Conservation (phyloP, 1,284 basidiomycete genomes). For the Singerocomus inundabilis region DNA sequence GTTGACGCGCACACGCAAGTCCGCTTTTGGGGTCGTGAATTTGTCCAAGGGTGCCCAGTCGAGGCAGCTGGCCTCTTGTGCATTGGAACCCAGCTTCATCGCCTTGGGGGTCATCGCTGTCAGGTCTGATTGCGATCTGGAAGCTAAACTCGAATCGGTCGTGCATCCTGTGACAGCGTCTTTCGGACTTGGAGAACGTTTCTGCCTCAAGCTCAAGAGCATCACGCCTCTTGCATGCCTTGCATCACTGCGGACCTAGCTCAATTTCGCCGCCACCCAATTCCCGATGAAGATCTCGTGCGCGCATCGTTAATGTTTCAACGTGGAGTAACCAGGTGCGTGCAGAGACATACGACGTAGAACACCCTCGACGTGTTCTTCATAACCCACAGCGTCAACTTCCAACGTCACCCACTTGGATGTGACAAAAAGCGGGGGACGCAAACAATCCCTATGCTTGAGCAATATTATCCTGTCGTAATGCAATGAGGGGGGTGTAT, state of each 20-base stretch:
- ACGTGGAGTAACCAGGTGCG: slow-evolving; percentile 1
- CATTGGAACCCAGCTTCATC: slow-evolving; percentile 6
- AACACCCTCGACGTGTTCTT: slow-evolving; percentile 25
- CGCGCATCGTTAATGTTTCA: slow-evolving; percentile 16
- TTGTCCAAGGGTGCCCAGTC: not conserved
- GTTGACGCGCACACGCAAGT: not conserved
- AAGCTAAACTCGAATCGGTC: slow-evolving; percentile 1
- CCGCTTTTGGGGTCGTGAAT: slow-evolving; percentile 6
- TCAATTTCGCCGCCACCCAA: slow-evolving; percentile 16
- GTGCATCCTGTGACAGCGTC: slow-evolving; percentile 20
- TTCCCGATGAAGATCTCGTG: slow-evolving; percentile 27
- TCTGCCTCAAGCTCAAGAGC: slow-evolving; percentile 24
- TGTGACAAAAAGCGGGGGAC: slow-evolving; percentile 15
- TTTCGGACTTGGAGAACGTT: slow-evolving; percentile 28
- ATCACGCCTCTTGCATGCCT: slow-evolving; percentile 13
- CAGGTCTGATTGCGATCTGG: slow-evolving; percentile 11
- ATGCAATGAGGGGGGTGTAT: slow-evolving; percentile 29
- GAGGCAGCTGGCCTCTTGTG: slow-evolving; percentile 9
- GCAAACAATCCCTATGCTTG: slow-evolving; percentile 14
- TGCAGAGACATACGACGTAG: slow-evolving; percentile 13
- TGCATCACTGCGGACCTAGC: slow-evolving; percentile 27
- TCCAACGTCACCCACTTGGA: not conserved
- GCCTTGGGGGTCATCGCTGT: slow-evolving; percentile 1
- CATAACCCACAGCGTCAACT: slow-evolving; percentile 18
- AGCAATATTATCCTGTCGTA: slow-evolving; percentile 11